Evolutionary conservation across 2,329 filamentous ascomycete genomes (phyloP).

Genomic region (Escovopsis sp.): DNA sequence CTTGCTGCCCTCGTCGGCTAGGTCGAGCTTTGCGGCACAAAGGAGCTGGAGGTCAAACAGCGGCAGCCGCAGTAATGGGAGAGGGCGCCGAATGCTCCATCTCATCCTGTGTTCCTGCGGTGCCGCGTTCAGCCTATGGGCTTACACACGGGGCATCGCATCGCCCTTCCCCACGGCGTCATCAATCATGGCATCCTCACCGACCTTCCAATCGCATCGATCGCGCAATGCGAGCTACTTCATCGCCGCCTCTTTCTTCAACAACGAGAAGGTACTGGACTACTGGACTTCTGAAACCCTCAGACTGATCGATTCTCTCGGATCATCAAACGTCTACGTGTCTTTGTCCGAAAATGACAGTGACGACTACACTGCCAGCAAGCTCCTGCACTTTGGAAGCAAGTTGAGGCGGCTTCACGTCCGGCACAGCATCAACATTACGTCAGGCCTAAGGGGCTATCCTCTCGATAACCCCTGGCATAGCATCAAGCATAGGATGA

Average conservation of each 20-base stretch:
- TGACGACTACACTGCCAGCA: conserved; percentile 5
- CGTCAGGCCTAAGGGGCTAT: conserved; percentile 4
- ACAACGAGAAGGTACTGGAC: conserved; percentile 5
- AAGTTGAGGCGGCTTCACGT: conserved; percentile 4
- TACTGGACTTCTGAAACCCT: conserved; percentile 4
- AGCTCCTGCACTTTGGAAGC: conserved; percentile 6
- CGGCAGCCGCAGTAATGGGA: background rate
- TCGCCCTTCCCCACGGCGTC: conserved; percentile 5
- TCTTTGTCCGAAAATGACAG: conserved; percentile 6
- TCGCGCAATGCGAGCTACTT: conserved; percentile 6
- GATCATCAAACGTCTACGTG: conserved; percentile 5
- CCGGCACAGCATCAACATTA: conserved; percentile 6
- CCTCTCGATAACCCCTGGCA: conserved; percentile 5
- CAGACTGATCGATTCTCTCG: conserved; percentile 6
- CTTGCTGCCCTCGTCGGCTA: background rate
- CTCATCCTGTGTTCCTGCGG: conserved; percentile 3
- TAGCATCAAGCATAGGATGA: conserved; percentile 4
- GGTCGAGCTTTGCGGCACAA: background rate
- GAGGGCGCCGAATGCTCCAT: background rate
- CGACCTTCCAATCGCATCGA: conserved; percentile 3
- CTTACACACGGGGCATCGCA: conserved; percentile 3
- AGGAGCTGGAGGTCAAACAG: background rate
- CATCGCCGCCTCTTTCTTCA: conserved; percentile 6
- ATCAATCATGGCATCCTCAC: conserved; percentile 3
- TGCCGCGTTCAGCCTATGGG: conserved; percentile 4